These are phyloP conservation scores for Penicillium atrosanguineum DNA, from an alignment of 495 filamentous ascomycete species.

Conservation along the genomic window DNA sequence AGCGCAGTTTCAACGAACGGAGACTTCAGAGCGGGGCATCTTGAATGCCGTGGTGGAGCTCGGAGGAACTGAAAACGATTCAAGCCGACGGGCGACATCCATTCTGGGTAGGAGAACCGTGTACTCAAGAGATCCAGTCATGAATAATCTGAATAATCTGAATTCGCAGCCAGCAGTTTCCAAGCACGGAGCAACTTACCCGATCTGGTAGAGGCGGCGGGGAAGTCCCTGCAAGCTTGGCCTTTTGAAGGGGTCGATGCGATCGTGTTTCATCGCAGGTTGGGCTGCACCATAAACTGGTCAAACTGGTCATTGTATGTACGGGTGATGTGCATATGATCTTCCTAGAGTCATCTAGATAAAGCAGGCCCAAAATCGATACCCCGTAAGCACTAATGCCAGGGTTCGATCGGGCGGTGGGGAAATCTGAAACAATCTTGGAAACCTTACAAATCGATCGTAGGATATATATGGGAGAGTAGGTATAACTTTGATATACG, in stretches of 20 bases:
- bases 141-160: neutral
- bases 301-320: neutral
- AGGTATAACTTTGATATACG: no score
- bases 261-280: neutral
- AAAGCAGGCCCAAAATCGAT: no score
- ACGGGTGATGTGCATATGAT: neutral
- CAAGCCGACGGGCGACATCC: conserved; percentile 21
- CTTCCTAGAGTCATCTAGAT: no score
- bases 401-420: neutral
- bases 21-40: conserved; percentile 3
- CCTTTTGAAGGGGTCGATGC: neutral
- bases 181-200: conserved; percentile 20
- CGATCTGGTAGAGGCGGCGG: conserved; percentile 8
- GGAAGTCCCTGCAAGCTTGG: neutral
- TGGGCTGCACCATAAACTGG: neutral
- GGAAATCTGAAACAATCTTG: neutral
- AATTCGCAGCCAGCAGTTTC: conserved; percentile 6
- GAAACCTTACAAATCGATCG: neutral
- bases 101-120: conserved; percentile 33
- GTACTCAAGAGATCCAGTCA: neutral
- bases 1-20: neutral
- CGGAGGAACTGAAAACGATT: conserved; percentile 17
- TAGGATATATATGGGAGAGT: no score
- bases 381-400: neutral
- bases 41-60: conserved; percentile 17